Conservation (phyloP, 2,329 filamentous ascomycete genomes). For the Pseudocercospora ulei region DNA sequence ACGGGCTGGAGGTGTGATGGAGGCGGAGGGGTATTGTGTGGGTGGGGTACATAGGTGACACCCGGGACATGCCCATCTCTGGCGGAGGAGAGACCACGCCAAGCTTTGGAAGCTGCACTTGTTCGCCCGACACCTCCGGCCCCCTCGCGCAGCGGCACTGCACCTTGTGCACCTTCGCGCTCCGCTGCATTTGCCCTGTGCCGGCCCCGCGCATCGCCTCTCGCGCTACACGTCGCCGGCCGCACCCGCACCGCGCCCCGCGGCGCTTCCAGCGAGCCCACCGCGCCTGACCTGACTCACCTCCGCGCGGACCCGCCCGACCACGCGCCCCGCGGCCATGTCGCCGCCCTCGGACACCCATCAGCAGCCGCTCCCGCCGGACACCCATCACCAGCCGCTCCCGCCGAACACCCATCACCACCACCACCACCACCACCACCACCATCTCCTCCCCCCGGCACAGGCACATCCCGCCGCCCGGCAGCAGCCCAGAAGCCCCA, state of each 20-base stretch:
- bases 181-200: background rate
- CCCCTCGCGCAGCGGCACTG: no score
- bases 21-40: no score
- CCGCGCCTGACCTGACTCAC: conserved; percentile 2
- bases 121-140: no score
- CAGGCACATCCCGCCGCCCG: conserved; percentile 37
- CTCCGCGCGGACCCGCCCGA: background rate
- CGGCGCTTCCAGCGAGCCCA: background rate
- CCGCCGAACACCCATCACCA: conserved; percentile 1
- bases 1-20: conserved; percentile 1
- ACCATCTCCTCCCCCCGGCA: conserved; percentile 32
- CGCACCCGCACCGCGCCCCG: conserved; percentile 1
- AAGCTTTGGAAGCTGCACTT: no score
- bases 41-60: no score
- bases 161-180: conserved; percentile 2
- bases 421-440: background rate
- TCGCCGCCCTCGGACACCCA: conserved; percentile 5
- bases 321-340: conserved; percentile 3
- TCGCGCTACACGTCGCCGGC: conserved; percentile 2
- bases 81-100: no score
- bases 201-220: background rate
- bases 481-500: conserved; percentile 33
- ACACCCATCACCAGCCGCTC: conserved; percentile 1
- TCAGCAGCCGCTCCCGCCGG: no score
- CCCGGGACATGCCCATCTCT: no score